Evolutionary conservation across 345 rosid species (phyloP).

Genomic region (Diplotaxis tenuifolia): DNA sequence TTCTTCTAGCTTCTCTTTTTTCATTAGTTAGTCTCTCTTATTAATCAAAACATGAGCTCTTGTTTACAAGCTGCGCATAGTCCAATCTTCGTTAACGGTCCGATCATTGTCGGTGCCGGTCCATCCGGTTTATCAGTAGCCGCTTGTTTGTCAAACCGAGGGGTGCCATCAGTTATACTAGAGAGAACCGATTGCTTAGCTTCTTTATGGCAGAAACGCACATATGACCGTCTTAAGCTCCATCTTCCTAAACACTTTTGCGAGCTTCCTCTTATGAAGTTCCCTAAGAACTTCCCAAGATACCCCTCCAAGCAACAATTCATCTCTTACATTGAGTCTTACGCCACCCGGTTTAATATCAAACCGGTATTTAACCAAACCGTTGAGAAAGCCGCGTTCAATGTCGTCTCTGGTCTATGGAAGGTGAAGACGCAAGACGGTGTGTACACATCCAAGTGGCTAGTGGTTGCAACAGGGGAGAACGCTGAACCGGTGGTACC

Average conservation of each 20-base stretch:
- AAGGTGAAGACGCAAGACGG: constrained; percentile 54
- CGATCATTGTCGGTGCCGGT: constrained; percentile 95
- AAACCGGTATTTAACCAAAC: constrained; percentile 60
- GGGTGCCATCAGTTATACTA: constrained; percentile 67
- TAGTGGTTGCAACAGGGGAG: constrained; percentile 81
- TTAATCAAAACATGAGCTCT: constrained; percentile 51
- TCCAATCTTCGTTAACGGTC: constrained; percentile 43
- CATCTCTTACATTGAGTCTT: constrained; percentile 65
- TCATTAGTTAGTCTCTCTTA: neutral
- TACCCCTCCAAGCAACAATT: constrained; percentile 77
- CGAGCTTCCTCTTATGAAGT: constrained; percentile 64
- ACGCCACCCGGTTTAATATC: constrained; percentile 67
- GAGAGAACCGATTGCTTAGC: constrained; percentile 78
- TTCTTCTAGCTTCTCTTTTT: neutral
- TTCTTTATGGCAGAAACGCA: constrained; percentile 69
- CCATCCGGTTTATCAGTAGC: constrained; percentile 84
- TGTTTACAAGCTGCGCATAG: constrained; percentile 31
- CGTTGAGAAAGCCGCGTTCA: constrained; percentile 58
- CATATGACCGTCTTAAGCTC: constrained; percentile 86
- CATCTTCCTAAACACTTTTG: constrained; percentile 90
- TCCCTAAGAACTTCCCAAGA: constrained; percentile 67
- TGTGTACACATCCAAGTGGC: constrained; percentile 61
- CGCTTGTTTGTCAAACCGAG: constrained; percentile 63
- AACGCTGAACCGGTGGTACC: constrained; percentile 81
- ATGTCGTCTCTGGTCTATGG: constrained; percentile 53